Base-by-base conservation (phyloP, 1,139 yeast genomes). In the Taphrina confusa region DNA sequence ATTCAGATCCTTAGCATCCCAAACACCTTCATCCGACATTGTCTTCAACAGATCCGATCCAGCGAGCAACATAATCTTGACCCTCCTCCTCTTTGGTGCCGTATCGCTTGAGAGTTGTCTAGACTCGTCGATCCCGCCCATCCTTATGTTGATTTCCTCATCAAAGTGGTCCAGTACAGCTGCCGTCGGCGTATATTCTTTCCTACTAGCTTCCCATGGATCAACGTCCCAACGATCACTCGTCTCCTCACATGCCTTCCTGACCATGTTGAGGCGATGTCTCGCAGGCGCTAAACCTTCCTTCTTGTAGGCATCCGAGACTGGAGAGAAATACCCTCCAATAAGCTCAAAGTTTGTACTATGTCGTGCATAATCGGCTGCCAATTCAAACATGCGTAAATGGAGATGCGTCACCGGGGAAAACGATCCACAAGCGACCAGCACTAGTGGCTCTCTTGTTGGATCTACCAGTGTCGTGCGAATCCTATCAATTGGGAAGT, bases 11-110 rank as follows among this genome's bases (percentile, higher is more conserved):
- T 81, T 86, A 71, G 91, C 97, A 0, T 95, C 96, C 99, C 99
- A 92, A 36, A 92, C 98, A 69, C 91, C 94, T 30, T 97, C 97
- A 73, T 92, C 98, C n/a, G 98, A 98, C 97, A 94, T 92, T 55
- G 95, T 85, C 73, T 92, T 98, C 62, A 92, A 92, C 68, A 94
- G 79, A 73, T 92, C 98, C 37, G 98, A 98, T 55, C 99, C 99
- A 0, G 98, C 98, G 42, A 92, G 77, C 62, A 92, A 78, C 98
- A 92, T 92, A 68, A 92, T 86, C 71, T 92, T 92, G 61, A 88
- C 96, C 4, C 60, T 44, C 9, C 62, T 49, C 23, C 27, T 44
- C 12, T 39, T 25, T 12, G 57, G 57, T 20, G 14, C 20, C 14
- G 31, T 18, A 5, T 25, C 28, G 12, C 36, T n/a, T 12, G 57